Conservation (phyloP, 164 flowering plant genomes). For the Cinnamomum micranthum region DNA sequence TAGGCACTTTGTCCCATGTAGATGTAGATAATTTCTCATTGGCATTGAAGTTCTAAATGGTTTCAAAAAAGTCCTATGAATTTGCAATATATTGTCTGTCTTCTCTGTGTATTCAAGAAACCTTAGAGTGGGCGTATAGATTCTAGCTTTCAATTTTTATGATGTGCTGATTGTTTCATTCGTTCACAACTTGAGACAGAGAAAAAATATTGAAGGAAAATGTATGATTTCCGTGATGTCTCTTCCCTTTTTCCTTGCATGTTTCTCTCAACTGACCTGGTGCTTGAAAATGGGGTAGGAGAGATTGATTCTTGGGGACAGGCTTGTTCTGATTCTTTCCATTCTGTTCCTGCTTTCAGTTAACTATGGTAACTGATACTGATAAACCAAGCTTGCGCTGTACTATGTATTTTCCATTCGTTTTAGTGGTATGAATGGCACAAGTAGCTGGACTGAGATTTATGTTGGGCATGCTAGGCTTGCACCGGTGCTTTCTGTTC, state of each 20-base stretch:
- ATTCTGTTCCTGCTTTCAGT: neutral
- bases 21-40: too few relatives aligned
- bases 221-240: neutral
- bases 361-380: neutral
- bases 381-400: neutral
- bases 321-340: neutral
- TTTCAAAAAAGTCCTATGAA: too few relatives aligned
- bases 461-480: conserved; percentile 1
- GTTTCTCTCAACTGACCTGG: neutral
- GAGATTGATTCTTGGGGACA: neutral
- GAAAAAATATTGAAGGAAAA: too few relatives aligned
- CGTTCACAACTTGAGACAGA: too few relatives aligned
- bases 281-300: neutral
- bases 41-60: too few relatives aligned
- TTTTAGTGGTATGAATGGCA: neutral
- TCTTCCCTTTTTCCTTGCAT: neutral
- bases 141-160: too few relatives aligned
- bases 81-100: too few relatives aligned
- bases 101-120: too few relatives aligned
- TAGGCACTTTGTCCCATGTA: too few relatives aligned
- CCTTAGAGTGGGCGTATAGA: too few relatives aligned
- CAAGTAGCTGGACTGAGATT: neutral
- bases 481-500: neutral
- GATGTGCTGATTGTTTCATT: too few relatives aligned
- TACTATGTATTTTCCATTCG: neutral